Base-by-base conservation (phyloP, 768 basidiomycete species). In the Mycena vulgaris region DNA sequence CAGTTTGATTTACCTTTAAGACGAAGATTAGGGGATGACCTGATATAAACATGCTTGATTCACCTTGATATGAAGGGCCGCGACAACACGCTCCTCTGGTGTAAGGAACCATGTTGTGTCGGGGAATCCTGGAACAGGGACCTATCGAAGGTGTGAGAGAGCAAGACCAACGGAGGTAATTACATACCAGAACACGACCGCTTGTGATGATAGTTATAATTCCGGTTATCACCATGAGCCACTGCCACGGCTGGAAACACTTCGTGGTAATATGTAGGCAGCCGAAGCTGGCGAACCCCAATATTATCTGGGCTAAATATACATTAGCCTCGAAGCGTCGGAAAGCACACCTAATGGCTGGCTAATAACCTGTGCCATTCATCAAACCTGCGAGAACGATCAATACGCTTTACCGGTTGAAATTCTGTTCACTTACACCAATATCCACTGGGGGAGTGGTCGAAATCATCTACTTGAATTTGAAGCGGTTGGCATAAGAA, bases 351-450 rank as follows among this genome's bases (percentile, higher is more conserved):
- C 66, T 79, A 58, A 72, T 1, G 25, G 10, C 51, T 16, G 11
- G n/a, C n/a, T n/a, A n/a, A n/a, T n/a, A n/a, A 88, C 92, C 91
- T 72, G 87, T 88, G 10, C 92, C 92, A 56, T 92, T 92, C 92
- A 93, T 93, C 64, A 93, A 80, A 75, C 92, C 42, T 40, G 16
- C 8, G 16, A 40, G 10, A 14, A n/a, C n/a, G n/a, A n/a, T n/a
- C n/a, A n/a, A n/a, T n/a, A n/a, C n/a, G n/a, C n/a, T n/a, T n/a
- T n/a, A n/a, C n/a, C n/a, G n/a, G n/a, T n/a, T n/a, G n/a, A 14
- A 19, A 11, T 9, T 40, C 8, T n/a, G 42, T 45, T 55, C 21
- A 74, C 90, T 75, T 81, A 94, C 93, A 88, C 86, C 86, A 88
- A 70, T 88, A 89, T 9, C 88, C 88, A 8, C 89, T 81, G n/a